Conservation (phyloP, 495 filamentous ascomycete species). For the Neurospora sp. region DNA sequence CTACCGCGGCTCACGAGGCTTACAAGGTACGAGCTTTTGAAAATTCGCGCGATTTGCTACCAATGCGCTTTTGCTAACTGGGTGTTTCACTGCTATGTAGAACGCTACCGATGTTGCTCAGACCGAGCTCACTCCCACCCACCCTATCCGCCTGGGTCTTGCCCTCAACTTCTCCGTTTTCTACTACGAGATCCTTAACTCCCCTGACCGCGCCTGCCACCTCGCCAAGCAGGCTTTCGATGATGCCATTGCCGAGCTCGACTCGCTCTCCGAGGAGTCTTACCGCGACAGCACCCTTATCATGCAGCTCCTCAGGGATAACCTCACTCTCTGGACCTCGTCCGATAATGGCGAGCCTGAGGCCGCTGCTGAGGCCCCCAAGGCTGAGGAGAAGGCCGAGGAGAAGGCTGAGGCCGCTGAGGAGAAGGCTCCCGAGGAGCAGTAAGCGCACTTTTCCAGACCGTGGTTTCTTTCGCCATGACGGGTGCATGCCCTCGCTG, state of each 20-base stretch:
- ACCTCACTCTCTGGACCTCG: constrained; percentile 98
- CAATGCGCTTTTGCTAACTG: neutral
- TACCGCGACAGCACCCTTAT: constrained; percentile 99
- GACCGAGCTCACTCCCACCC: constrained; percentile 93
- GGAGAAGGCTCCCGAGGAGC: constrained; percentile 36
- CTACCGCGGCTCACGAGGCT: constrained; percentile 92
- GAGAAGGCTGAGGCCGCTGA: constrained; percentile 45
- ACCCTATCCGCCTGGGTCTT: constrained; percentile 96
- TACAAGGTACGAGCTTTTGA: constrained; percentile 69
- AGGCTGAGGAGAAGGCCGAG: constrained; percentile 52
- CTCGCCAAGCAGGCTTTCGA: constrained; percentile 99
- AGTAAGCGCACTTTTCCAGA: constrained; percentile 13
- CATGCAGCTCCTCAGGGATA: constrained; percentile 99
- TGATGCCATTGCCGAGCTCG: constrained; percentile 97
- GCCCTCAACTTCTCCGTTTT: constrained; percentile 99
- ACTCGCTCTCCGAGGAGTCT: constrained; percentile 96
- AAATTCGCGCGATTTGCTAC: neutral
- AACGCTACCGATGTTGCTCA: constrained; percentile 97
- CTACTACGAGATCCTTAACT: constrained; percentile 99
- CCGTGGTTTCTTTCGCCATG: constrained; percentile 7
- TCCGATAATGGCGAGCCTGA: constrained; percentile 85
- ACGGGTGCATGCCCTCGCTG: constrained; percentile 3
- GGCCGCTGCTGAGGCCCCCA: constrained; percentile 48
- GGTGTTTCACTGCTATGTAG: constrained; percentile 30
- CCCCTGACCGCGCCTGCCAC: constrained; percentile 96